These are phyloP conservation scores for Fennellomyces sp. DNA, from an alignment of 371 early-diverging fungal genomes.

Conservation along the genomic window DNA sequence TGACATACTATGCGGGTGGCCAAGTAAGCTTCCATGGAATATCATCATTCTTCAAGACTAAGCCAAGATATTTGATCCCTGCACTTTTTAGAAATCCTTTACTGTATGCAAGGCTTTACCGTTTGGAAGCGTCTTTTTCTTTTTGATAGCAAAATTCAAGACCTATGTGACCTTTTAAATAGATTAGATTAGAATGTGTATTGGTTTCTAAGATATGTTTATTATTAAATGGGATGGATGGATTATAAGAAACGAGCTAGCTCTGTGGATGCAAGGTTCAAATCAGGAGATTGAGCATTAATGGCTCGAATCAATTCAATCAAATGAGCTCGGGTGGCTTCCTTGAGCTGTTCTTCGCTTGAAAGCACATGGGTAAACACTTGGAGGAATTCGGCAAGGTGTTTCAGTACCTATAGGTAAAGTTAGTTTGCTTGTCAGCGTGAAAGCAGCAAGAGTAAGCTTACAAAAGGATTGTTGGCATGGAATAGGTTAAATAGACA, in stretches of 20 bases:
- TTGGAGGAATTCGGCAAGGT: slow-evolving; percentile 32
- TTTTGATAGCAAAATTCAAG: too few relatives aligned
- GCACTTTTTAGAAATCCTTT: too few relatives aligned
- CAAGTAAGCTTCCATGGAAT: too few relatives aligned
- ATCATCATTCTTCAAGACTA: too few relatives aligned
- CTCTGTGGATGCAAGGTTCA: slow-evolving; percentile 14
- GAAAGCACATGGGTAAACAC: slow-evolving; percentile 50
- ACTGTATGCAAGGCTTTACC: too few relatives aligned
- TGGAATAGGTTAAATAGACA: slow-evolving; percentile 70
- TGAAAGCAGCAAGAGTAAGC: slow-evolving; percentile 6
- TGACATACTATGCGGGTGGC: too few relatives aligned
- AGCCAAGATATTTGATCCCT: too few relatives aligned
- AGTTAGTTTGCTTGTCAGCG: background rate
- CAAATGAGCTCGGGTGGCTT: slow-evolving; percentile 55
- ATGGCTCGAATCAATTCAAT: slow-evolving; percentile 59
- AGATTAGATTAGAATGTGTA: too few relatives aligned
- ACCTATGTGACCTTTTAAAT: too few relatives aligned
- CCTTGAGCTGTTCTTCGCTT: slow-evolving; percentile 61
- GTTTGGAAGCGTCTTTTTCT: too few relatives aligned
- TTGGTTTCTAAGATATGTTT: too few relatives aligned
- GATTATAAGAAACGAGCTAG: slow-evolving; percentile 19
- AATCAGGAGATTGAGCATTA: slow-evolving; percentile 37
- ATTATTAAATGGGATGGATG: background rate
- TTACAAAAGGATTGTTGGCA: slow-evolving; percentile 56
- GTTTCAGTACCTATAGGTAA: slow-evolving; percentile 31